Evolutionary conservation across 805 yeast genomes (phyloP).

Genomic region (Nakazawaea wickerhamii): DNA sequence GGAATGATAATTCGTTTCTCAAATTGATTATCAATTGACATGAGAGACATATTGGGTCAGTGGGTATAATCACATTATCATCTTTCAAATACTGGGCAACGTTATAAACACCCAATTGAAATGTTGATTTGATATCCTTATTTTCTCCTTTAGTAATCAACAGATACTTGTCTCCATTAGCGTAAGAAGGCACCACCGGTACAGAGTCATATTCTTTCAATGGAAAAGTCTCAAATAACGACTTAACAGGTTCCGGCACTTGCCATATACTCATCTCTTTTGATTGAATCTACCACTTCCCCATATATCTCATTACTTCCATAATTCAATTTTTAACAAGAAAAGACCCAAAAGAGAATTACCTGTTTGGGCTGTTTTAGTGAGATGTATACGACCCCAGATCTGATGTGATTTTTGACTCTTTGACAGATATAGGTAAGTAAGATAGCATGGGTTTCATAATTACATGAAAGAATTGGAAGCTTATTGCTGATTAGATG

Average conservation of each 20-base stretch:
- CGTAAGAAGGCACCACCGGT: conserved; percentile 5
- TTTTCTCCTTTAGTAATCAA: conserved; percentile 12
- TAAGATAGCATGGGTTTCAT: too few species aligned
- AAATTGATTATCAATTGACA: conserved; percentile 40
- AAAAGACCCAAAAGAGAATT: too few species aligned
- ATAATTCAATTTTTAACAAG: neutral
- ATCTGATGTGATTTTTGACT: too few species aligned
- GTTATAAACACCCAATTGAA: conserved; percentile 52
- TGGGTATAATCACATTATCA: conserved; percentile 32
- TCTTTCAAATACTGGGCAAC: conserved; percentile 28
- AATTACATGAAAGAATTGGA: too few species aligned
- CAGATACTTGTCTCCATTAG: neutral
- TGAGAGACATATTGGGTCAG: conserved; percentile 54
- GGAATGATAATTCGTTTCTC: conserved; percentile 39
- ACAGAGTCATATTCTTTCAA: conserved; percentile 35
- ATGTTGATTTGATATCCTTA: conserved; percentile 21
- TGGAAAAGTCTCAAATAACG: conserved; percentile 50
- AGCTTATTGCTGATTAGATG: too few species aligned
- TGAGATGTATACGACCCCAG: too few species aligned
- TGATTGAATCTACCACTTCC: neutral
- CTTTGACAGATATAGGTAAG: too few species aligned
- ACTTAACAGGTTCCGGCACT: conserved; percentile 38
- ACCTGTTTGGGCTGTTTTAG: too few species aligned
- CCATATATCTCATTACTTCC: neutral
- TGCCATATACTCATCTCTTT: conserved; percentile 11